Evolutionary conservation across 805 yeast species (phyloP), one percentile per base, ranked within the genome.

Genomic region (fission yeast (Schizosaccharomyces pombe)): DNA sequence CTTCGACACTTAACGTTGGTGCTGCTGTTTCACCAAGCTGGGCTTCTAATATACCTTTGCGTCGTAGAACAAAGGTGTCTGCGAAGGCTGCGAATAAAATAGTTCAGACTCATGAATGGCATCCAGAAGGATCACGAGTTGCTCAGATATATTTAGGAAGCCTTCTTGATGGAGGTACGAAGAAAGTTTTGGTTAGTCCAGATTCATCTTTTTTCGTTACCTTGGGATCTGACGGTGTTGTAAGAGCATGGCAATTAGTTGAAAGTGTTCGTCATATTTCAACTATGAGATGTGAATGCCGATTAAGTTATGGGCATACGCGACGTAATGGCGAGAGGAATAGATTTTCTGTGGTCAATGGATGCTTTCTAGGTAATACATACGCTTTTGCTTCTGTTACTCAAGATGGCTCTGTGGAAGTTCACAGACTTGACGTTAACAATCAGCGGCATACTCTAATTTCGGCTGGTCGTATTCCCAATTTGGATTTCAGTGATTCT

Each of bases 231-330:
- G 1, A 69, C 86, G n/a, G 77, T 72, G 24, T 43, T 14, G 30
- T 43, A 67, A 79, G 29, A 62, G 85, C 6, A 75, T 72, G 1
- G 73, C 76, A 0, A 72, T 83, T 4, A 78, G 81, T 0, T 78
- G 80, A 30, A 73, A 77, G 14, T 74, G 75, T 26, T 80, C 76
- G 58, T 78, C 89, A 58, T 68, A 85, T 2, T 79, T 91, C 1
- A 94, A 86, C 1, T 84, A 91, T 5, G 82, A 79, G 52, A 73
- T 74, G 30, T 95, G 96, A 0, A 62, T 68, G 1, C 22, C 43
- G 43, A 14, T 61, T 91, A 40, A 80, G 77, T 58, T 65, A 89
- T 0, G 91, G 96, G 96, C 93, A 85, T 62, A 65, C 79, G 0
- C 61, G 68, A 8, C 75, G 43, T 16, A 37, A 37, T 37, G 43